phyloP scores from a whole-genome alignment of 2,329 filamentous ascomycete species.

The Talaromyces sp. region DNA sequence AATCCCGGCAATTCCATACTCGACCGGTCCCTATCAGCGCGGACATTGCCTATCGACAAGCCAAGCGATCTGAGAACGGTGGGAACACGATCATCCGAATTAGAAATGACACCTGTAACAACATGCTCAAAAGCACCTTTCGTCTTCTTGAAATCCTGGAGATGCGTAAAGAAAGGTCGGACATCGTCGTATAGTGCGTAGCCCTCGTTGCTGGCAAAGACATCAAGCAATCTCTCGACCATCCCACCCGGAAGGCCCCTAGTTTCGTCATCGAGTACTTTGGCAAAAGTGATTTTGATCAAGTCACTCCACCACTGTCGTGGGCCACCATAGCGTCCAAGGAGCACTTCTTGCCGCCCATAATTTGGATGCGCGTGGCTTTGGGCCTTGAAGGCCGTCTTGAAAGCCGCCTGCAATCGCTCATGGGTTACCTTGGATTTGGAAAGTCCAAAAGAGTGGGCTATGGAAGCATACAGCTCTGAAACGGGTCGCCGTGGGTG shows the following conservation, averaged over 20 bases:
- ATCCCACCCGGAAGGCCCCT: slow-evolving; percentile 27
- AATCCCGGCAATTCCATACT: slow-evolving; percentile 23
- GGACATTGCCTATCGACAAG: slow-evolving; percentile 28
- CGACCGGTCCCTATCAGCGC: slow-evolving; percentile 25
- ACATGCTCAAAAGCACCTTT: slow-evolving; percentile 26
- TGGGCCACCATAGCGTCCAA: slow-evolving; percentile 32
- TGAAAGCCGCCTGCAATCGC: slow-evolving; percentile 31
- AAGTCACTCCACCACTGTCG: slow-evolving; percentile 42
- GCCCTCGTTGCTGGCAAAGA: slow-evolving; percentile 34
- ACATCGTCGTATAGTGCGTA: slow-evolving; percentile 39
- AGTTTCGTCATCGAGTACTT: slow-evolving; percentile 14
- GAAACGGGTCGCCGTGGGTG: slow-evolving; percentile 34
- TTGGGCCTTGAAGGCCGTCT: slow-evolving; percentile 28
- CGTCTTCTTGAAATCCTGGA: slow-evolving; percentile 20
- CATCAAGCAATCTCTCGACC: slow-evolving; percentile 28
- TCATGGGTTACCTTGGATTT: slow-evolving; percentile 20
- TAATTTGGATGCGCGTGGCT: slow-evolving; percentile 35
- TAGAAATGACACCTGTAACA: slow-evolving; percentile 39
- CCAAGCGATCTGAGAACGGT: slow-evolving; percentile 35
- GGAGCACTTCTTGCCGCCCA: slow-evolving; percentile 33
- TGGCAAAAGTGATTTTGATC: slow-evolving; percentile 32
- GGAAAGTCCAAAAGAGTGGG: slow-evolving; percentile 30
- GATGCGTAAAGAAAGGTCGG: slow-evolving; percentile 27
- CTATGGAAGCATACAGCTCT: slow-evolving; percentile 35
- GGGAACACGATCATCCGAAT: slow-evolving; percentile 41